A percentile compares a stretch with the other conserved stretches of the same genome.
These are phyloP conservation scores for Limonium bicolor DNA, from an alignment of 148 eudicot species.

Conservation along the genomic window DNA sequence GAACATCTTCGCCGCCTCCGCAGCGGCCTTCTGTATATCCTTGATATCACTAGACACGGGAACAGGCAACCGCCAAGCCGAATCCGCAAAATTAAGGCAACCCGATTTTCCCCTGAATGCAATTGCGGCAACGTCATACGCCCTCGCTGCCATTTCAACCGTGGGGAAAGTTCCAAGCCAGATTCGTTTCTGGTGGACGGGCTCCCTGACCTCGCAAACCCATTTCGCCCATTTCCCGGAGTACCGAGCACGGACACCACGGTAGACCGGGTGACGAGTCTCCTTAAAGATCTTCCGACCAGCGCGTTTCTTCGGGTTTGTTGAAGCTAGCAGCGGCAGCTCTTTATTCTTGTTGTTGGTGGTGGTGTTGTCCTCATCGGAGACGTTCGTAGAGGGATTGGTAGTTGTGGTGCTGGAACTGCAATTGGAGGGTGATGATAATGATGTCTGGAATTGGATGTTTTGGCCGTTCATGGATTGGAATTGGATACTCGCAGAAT, in stretches of 20 bases:
- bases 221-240: constrained; percentile 81
- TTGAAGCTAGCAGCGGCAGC: constrained; percentile 40
- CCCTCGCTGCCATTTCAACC: constrained; percentile 79
- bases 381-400: too few species aligned
- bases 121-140: constrained; percentile 71
- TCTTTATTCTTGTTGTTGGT: too few species aligned
- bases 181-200: constrained; percentile 45
- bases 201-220: constrained; percentile 74
- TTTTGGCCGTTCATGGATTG: not conserved
- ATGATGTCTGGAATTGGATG: too few species aligned
- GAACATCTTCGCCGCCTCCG: constrained; percentile 47
- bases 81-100: constrained; percentile 70
- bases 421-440: too few species aligned
- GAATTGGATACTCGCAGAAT: not conserved
- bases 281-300: constrained; percentile 66
- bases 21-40: constrained; percentile 62
- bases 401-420: not conserved
- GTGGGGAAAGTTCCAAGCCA: constrained; percentile 79
- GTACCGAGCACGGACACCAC: constrained; percentile 53
- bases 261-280: constrained; percentile 74
- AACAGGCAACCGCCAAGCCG: constrained; percentile 44
- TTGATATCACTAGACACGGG: constrained; percentile 27
- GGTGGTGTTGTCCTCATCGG: too few species aligned
- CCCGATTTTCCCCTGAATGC: constrained; percentile 39
- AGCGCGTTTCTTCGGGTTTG: constrained; percentile 51